Percentiles rank a stretch among this genome's conserved stretches.
Conservation (phyloP, 2,329 filamentous ascomycete species). For the Colletotrichum tropicale region DNA sequence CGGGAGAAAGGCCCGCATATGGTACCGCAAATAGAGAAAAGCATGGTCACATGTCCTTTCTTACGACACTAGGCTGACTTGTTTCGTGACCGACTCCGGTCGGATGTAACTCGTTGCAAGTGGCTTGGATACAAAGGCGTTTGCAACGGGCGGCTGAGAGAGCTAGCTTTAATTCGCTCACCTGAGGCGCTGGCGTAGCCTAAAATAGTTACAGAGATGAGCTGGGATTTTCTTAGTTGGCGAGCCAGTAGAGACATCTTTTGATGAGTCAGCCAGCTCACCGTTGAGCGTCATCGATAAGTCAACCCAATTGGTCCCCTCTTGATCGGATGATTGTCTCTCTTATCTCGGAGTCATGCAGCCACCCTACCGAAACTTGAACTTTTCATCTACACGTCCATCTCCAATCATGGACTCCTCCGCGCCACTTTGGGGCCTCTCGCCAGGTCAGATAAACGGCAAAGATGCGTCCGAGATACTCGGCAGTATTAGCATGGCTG, state of each 20-base stretch:
- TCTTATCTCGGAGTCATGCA: not conserved
- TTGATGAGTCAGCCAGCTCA: not conserved
- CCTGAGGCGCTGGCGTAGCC: not conserved
- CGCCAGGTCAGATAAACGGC: not conserved
- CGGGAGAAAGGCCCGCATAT: slow-evolving; percentile 59
- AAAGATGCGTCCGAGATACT: slow-evolving; percentile 9
- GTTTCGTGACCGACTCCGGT: not conserved
- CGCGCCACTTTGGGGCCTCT: not conserved
- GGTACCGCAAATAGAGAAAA: slow-evolving; percentile 57
- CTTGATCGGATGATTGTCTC: not conserved
- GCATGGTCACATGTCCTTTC: not conserved
- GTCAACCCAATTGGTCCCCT: not conserved
- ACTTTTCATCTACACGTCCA: not conserved
- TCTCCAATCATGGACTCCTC: not conserved
- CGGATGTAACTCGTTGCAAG: not conserved
- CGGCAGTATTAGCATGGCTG: slow-evolving; percentile 14
- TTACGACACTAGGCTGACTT: not conserved
- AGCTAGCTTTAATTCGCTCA: not conserved
- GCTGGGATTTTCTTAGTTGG: not conserved
- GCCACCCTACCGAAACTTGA: not conserved
- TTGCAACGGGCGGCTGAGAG: not conserved
- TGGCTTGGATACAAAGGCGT: not conserved
- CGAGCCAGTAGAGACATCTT: not conserved
- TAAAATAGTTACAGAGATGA: not conserved
- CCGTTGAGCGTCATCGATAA: not conserved